phyloP scores from a whole-genome alignment of 2,329 filamentous ascomycete species.

The Curvularia verruculosa region DNA sequence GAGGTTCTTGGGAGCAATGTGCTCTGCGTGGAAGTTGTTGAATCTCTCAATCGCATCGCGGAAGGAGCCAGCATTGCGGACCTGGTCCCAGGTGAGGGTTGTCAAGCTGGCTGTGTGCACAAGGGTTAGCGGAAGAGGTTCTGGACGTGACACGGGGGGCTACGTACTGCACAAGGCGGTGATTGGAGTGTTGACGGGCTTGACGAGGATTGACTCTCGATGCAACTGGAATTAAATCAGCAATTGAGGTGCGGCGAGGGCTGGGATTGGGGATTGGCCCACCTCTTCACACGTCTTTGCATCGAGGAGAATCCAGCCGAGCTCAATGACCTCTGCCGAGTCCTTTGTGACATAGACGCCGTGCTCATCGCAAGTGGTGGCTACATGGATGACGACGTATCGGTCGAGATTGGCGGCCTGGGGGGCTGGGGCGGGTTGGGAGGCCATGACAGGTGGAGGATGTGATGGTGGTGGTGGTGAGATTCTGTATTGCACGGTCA shows the following conservation, averaged over 20 bases:
- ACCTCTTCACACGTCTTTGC: conserved; percentile 93
- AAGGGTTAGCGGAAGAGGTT: conserved; percentile 20
- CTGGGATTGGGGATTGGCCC: conserved; percentile 8
- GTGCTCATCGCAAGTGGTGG: conserved; percentile 98
- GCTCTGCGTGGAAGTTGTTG: conserved; percentile 90
- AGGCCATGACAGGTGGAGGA: conserved; percentile 34
- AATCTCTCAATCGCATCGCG: conserved; percentile 95
- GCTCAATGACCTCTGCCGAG: conserved; percentile 97
- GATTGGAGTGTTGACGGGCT: conserved; percentile 98
- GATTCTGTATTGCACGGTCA: conserved; percentile 3
- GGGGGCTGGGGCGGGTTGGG: conserved; percentile 38
- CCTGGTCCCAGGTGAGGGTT: conserved; percentile 98
- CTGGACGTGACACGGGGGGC: conserved; percentile 44
- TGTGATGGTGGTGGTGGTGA: no score
- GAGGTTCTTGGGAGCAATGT: conserved; percentile 86
- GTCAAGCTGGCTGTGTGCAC: conserved; percentile 84
- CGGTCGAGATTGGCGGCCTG: conserved; percentile 71
- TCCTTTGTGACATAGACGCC: conserved; percentile 99
- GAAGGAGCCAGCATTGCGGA: conserved; percentile 96
- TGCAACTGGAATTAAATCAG: conserved; percentile 69
- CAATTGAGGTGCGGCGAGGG: conserved; percentile 2
- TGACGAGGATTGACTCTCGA: conserved; percentile 94
- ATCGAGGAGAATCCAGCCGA: conserved; percentile 96
- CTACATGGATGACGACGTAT: conserved; percentile 97
- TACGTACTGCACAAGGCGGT: conserved; percentile 93